Evolutionary conservation across 176 grass and related monocot species (phyloP), one percentile per base, ranked within the genome.

Genomic region (Elymus sibiricus): DNA sequence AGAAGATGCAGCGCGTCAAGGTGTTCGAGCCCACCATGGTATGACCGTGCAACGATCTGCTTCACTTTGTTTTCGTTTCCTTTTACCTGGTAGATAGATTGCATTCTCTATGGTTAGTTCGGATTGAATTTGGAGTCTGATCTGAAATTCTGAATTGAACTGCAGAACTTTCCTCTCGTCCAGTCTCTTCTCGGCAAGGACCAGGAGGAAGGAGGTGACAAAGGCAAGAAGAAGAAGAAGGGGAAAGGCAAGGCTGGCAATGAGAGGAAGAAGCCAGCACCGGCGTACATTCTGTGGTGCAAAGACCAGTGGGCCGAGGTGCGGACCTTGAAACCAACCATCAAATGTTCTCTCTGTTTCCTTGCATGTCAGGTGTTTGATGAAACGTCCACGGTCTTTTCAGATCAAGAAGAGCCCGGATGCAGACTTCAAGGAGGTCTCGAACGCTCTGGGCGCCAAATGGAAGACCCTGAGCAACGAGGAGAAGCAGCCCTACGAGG

Each of bases 11-110:
- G 81, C 91, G 89, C 63, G 39, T 75, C 53, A 98, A 98, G 88
- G 94, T 91, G 88, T 98, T 98, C 90, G 95, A 95, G 64, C 97
- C 97, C 74, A 95, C 94, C 61, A 80, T 98, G 97, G 97, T 98
- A 88, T 25, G 46, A 34, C 61, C 22, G 2, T 26, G 27, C 17
- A 71, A 53, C 7, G 44, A 9, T 51, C 28, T 21, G 35, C 65
- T 58, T 77, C 9, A 2, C n/a, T 46, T 0, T 6, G 3, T 9
- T 79, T 34, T 17, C 7, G 13, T 73, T 9, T 6, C 14, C 46
- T 5, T 46, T 26, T 26, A 44, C 11, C 6, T n/a, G 12, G 4
- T 64, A 64, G 34, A 25, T 8, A 68, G 28, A 35, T 15, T 56
- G 38, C 1, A 53, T 46, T 10, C 14, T 0, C 7, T 19, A 11